Evolutionary conservation across 176 grass and related monocot genomes (phyloP).

Genomic region (Bolboschoenus planiculmis): DNA sequence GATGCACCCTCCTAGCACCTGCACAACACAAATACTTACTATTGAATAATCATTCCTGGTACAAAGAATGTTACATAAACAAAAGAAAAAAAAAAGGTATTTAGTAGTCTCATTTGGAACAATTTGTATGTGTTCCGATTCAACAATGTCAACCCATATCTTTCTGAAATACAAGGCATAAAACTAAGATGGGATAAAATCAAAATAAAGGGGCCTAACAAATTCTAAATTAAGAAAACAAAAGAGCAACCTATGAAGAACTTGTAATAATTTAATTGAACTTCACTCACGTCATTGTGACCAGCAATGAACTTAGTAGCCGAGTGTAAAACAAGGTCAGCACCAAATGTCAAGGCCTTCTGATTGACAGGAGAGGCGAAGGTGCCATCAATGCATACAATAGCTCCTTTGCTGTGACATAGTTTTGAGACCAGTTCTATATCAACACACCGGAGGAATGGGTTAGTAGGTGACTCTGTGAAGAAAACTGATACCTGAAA

Average conservation of each 20-base stretch:
- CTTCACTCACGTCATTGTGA: conserved; percentile 84
- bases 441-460: conserved; percentile 96
- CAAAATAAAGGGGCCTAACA: background rate
- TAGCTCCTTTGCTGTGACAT: conserved; percentile 87
- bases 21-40: background rate
- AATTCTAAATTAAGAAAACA: background rate
- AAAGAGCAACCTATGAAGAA: background rate
- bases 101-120: background rate
- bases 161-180: background rate
- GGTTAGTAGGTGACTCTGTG: conserved; percentile 97
- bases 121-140: background rate
- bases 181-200: background rate
- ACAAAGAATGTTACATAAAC: background rate
- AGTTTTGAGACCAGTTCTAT: conserved; percentile 78
- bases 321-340: conserved; percentile 94
- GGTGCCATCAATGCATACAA: conserved; percentile 96
- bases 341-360: conserved; percentile 90
- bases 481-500: conserved; percentile 91
- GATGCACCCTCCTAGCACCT: conserved; percentile 74
- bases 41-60: background rate
- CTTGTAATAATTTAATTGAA: background rate
- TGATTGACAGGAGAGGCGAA: conserved; percentile 98
- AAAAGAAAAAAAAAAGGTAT: background rate
- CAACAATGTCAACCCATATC: background rate
- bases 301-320: conserved; percentile 97